Percentiles rank a stretch among this genome's conserved stretches.
Evolutionary conservation across 1,284 basidiomycete genomes (phyloP).

Genomic region (Tilletia caries): DNA sequence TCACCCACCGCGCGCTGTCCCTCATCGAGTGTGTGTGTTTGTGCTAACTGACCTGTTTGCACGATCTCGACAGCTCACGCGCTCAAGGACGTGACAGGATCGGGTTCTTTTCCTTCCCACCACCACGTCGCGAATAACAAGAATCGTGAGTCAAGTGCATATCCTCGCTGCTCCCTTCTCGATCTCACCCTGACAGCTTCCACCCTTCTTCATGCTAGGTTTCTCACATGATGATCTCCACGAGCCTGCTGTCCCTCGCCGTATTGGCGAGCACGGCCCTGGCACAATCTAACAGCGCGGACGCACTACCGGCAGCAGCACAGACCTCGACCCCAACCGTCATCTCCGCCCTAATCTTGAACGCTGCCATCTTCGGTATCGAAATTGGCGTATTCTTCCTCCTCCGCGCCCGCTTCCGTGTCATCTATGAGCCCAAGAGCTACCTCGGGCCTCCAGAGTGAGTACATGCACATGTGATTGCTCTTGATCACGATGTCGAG

Average conservation of each 20-base stretch:
- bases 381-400: constrained; percentile 53
- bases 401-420: constrained; percentile 52
- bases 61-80: too few relatives aligned
- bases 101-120: too few relatives aligned
- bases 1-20: too few relatives aligned
- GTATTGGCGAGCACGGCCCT: constrained; percentile 4
- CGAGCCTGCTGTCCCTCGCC: background rate
- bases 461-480: background rate
- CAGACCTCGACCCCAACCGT: constrained; percentile 46
- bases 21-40: too few relatives aligned
- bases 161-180: background rate
- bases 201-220: background rate
- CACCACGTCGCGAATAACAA: background rate
- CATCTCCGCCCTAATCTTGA: constrained; percentile 49
- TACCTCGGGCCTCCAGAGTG: constrained; percentile 38
- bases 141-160: background rate
- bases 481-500: background rate
- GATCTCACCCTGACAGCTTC: background rate
- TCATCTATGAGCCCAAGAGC: constrained; percentile 55
- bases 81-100: too few relatives aligned
- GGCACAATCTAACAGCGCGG: background rate
- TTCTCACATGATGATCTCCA: background rate
- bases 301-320: background rate
- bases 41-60: too few relatives aligned
- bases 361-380: constrained; percentile 44